Evolutionary conservation across 495 filamentous ascomycete species (phyloP).

Genomic region (Xylaria curta): DNA sequence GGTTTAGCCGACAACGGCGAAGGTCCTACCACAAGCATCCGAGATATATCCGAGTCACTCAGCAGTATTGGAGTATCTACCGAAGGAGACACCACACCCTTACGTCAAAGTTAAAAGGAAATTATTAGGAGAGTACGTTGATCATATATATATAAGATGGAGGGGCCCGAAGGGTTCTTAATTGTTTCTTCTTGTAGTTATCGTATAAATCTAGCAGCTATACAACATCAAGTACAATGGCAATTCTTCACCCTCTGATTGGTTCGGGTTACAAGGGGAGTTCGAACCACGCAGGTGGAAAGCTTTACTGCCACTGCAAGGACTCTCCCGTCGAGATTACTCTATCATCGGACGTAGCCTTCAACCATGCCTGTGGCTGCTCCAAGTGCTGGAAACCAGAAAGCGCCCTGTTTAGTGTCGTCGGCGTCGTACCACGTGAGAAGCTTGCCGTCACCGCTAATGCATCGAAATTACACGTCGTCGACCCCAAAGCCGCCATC

Average conservation of each 20-base stretch:
- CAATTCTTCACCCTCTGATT: conserved; percentile 60
- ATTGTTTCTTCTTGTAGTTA: neutral
- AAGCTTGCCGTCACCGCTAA: conserved; percentile 57
- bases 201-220: neutral
- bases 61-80: neutral
- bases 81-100: neutral
- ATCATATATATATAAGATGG: conserved; percentile 1
- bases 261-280: conserved; percentile 60
- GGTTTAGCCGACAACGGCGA: neutral
- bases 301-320: conserved; percentile 60
- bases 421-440: conserved; percentile 59
- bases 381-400: conserved; percentile 69
- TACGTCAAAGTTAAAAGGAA: neutral
- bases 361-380: conserved; percentile 71
- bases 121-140: neutral
- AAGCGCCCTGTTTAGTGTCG: conserved; percentile 64
- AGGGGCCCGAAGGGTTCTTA: conserved; percentile 19
- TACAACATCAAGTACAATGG: neutral
- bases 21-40: neutral
- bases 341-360: conserved; percentile 58
- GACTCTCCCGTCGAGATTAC: conserved; percentile 56
- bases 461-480: conserved; percentile 57
- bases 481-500: conserved; percentile 60
- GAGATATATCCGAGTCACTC: conserved; percentile 6
- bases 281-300: conserved; percentile 58